Conservation (phyloP, 2,329 filamentous ascomycete genomes). For the Periglandula ipomoeae region DNA sequence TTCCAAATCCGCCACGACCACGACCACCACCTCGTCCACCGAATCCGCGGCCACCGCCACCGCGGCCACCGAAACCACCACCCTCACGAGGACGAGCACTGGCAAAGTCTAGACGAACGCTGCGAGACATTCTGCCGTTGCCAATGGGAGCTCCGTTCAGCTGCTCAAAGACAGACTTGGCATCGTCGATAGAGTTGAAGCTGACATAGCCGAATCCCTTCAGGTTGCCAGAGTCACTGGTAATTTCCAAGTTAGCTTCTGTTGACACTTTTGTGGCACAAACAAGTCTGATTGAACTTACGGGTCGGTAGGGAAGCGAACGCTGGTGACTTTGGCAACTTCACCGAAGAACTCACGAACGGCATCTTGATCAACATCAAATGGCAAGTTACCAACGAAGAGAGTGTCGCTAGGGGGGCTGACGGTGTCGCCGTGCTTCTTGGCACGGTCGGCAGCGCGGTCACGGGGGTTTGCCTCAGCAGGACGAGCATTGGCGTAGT, state of each 20-base stretch:
- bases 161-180: slow-evolving; percentile 61
- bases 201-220: slow-evolving; percentile 93
- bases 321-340: slow-evolving; percentile 61
- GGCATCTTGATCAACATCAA: slow-evolving; percentile 68
- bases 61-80: slow-evolving; percentile 39
- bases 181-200: slow-evolving; percentile 74
- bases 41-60: slow-evolving; percentile 32
- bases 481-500: slow-evolving; percentile 63
- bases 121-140: slow-evolving; percentile 59
- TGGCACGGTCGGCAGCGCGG: slow-evolving; percentile 55
- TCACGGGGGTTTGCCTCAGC: slow-evolving; percentile 41
- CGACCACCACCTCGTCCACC: slow-evolving; percentile 37
- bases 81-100: slow-evolving; percentile 54
- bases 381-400: slow-evolving; percentile 86
- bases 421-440: slow-evolving; percentile 67
- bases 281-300: slow-evolving; percentile 28
- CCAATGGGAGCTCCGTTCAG: slow-evolving; percentile 59
- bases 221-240: slow-evolving; percentile 65
- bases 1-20: slow-evolving; percentile 42
- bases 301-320: slow-evolving; percentile 81
- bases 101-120: slow-evolving; percentile 77
- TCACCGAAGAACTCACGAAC: slow-evolving; percentile 67
- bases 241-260: not conserved
- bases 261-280: slow-evolving; percentile 17
- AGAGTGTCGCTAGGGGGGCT: slow-evolving; percentile 79